Percentiles rank a stretch among this genome's conserved stretches.
Evolutionary conservation across 2,329 filamentous ascomycete genomes (phyloP).

Genomic region (Fusarium neocosmosporiellum): DNA sequence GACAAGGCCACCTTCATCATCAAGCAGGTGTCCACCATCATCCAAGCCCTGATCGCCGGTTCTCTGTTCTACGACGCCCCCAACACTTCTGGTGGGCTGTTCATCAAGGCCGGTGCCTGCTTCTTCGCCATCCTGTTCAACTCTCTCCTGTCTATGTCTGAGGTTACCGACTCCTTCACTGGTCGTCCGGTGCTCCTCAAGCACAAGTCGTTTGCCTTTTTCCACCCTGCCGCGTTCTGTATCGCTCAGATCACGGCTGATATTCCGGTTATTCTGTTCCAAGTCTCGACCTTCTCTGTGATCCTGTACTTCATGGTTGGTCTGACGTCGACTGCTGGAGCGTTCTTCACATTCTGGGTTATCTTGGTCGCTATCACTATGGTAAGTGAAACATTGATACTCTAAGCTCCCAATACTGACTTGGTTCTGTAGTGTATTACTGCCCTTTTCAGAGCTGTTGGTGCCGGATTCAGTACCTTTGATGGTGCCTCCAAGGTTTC

Average conservation of each 20-base stretch:
- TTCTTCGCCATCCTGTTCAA: constrained; percentile 75
- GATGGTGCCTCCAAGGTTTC: constrained; percentile 69
- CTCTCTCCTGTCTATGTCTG: constrained; percentile 71
- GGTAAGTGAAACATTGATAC: constrained; percentile 45
- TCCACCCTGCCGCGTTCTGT: constrained; percentile 69
- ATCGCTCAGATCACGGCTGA: constrained; percentile 66
- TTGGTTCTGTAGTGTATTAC: constrained; percentile 60
- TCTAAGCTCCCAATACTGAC: not conserved
- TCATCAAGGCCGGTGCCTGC: constrained; percentile 71
- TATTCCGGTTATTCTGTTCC: constrained; percentile 67
- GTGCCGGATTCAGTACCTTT: constrained; percentile 66
- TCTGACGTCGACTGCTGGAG: constrained; percentile 59
- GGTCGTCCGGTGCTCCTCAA: constrained; percentile 70
- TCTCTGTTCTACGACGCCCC: constrained; percentile 76
- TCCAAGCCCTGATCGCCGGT: constrained; percentile 71
- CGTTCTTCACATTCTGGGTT: constrained; percentile 73
- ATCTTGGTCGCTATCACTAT: constrained; percentile 63
- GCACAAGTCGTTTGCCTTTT: constrained; percentile 68
- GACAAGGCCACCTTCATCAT: constrained; percentile 73
- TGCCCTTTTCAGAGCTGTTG: constrained; percentile 66
- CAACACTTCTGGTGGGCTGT: constrained; percentile 67
- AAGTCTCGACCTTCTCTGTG: constrained; percentile 67
- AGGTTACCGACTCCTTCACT: constrained; percentile 72
- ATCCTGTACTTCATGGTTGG: constrained; percentile 74
- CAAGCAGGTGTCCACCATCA: constrained; percentile 68